Evolutionary conservation across 2,329 filamentous ascomycete species (phyloP), one percentile per base, ranked within the genome.

Genomic region (Ceratocystis cacaofunesta): DNA sequence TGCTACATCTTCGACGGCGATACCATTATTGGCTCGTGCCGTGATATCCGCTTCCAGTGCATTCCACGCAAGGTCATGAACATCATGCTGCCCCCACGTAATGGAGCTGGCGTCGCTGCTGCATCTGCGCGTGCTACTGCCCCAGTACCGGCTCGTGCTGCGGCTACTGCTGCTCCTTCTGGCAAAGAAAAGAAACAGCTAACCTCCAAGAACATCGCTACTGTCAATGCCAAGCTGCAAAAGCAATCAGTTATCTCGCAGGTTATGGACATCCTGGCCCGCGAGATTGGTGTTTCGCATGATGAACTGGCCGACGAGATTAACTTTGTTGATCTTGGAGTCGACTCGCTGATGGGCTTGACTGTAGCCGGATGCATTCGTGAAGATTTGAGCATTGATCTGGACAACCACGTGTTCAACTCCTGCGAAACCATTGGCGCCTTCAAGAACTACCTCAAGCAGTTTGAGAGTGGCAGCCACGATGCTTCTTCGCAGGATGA

Each of bases 61-160:
- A 85, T 87, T 64, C 85, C 85, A 44, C 84, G 86, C 70, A 81
- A 82, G 70, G 78, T 85, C 28, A 77, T 88, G 68, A 86, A 87
- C 76, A 80, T 84, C 70, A 81, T 89, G 73, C 76, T 89, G 68
- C 85, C 86, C 65, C 85, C 85, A 1, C 77, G 79, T 32, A 82
- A 81, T 60, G 78, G 78, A 68, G 75, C 73, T 48, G 73, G 75
- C 25, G 74, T 75, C 52, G 72, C 74, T 41, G 71, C 76, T 5
- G 71, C 76, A 28, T 17, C 52, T 8, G 68, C 74, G 63, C 70
- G 75, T 41, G 70, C 75, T 48, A 73, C 75, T 60, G 67, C 74
- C 63, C 71, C 63, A 44, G 48, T 61, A n/a, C 36, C 75, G 58
- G 70, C 74, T 43, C 74, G 77, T 68, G 73, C 76, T 30, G 69